Percentiles rank a stretch among this genome's conserved stretches.
These are phyloP conservation scores for Mycena kentingensis DNA, from an alignment of 768 basidiomycete genomes.

Conservation along the genomic window DNA sequence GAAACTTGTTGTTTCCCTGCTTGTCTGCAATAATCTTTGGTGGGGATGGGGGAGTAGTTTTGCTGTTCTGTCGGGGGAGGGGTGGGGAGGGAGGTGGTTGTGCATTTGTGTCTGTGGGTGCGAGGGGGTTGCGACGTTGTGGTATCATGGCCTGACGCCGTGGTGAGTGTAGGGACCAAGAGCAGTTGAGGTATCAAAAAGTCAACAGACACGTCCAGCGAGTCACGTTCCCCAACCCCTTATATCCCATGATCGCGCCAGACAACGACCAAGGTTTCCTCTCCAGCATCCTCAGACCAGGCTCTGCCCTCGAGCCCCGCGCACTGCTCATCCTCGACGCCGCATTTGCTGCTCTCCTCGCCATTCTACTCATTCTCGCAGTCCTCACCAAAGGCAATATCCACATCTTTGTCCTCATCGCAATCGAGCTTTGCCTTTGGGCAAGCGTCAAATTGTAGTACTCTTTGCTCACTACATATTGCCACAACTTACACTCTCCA, in stretches of 20 bases:
- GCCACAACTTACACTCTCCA: conserved; percentile 20
- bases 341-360: conserved; percentile 57
- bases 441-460: conserved; percentile 83
- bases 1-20: conserved; percentile 55
- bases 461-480: no score
- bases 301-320: conserved; percentile 72
- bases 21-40: conserved; percentile 75
- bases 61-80: conserved; percentile 78
- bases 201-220: background rate
- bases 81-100: conserved; percentile 54
- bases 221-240: background rate
- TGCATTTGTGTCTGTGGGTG: conserved; percentile 36
- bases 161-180: conserved; percentile 6
- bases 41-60: conserved; percentile 79
- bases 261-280: conserved; percentile 39
- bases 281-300: conserved; percentile 64
- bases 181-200: background rate
- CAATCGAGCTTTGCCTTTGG: conserved; percentile 71
- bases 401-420: conserved; percentile 68
- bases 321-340: conserved; percentile 67
- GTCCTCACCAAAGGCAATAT: conserved; percentile 63
- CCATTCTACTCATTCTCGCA: conserved; percentile 60
- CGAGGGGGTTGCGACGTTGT: conserved; percentile 38
- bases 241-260: conserved; percentile 1
- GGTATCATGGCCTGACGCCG: conserved; percentile 38